Evolutionary conservation across 164 flowering plant genomes (phyloP).

Genomic region (Piper longum): DNA sequence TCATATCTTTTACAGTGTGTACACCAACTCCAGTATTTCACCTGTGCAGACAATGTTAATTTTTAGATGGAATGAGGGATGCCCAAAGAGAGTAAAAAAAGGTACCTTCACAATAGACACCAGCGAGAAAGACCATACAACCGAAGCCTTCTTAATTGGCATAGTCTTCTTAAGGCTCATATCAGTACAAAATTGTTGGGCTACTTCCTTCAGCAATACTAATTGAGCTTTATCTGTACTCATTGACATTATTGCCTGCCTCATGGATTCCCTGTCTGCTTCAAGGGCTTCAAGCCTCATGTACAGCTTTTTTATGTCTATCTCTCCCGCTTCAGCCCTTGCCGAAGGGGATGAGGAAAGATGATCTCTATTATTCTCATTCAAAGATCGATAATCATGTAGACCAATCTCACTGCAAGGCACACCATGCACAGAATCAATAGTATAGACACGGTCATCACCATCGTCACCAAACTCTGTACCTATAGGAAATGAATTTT

Average conservation of each 20-base stretch:
- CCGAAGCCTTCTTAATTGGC: constrained; percentile 38
- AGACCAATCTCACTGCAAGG: constrained; percentile 19
- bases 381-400: constrained; percentile 11
- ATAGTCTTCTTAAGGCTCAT: constrained; percentile 42
- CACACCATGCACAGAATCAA: constrained; percentile 58
- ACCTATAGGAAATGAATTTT: constrained; percentile 16
- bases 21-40: no score
- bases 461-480: constrained; percentile 68
- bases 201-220: constrained; percentile 72
- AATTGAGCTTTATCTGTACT: constrained; percentile 86
- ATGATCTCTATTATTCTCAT: constrained; percentile 25
- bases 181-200: constrained; percentile 74
- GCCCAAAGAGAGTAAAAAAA: not conserved
- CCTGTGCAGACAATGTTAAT: no score
- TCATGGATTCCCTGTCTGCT: constrained; percentile 94
- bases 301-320: constrained; percentile 74
- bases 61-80: no score
- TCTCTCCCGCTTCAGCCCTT: constrained; percentile 37
- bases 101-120: constrained; percentile 56
- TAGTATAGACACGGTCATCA: constrained; percentile 72
- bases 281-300: constrained; percentile 91
- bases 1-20: not conserved
- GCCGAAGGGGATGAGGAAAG: constrained; percentile 32
- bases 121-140: constrained; percentile 31
- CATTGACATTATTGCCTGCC: constrained; percentile 79